Base-by-base conservation (phyloP, 768 basidiomycete genomes). In the Solioccasus polychromus region DNA sequence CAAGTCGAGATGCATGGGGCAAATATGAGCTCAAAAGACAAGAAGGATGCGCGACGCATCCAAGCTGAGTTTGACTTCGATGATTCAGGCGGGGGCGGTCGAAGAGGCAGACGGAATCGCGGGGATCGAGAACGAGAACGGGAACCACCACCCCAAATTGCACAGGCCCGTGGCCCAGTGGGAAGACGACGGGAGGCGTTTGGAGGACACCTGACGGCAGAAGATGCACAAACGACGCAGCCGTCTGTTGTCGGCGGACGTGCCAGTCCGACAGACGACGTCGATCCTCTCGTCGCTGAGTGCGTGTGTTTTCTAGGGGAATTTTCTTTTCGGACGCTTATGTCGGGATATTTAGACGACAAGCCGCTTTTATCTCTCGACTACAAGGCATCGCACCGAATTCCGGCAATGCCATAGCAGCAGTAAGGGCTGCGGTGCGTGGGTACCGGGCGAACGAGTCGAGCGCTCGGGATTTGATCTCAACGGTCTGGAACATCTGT, bases 401-500 rank as follows among this genome's bases (percentile, higher is more conserved):
- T 46, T 76, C 84, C 0, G 67, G 68, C 6, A 76, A 68, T 8
- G 84, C 85, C 0, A 65, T 79, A 3, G 69, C 82, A 12, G 83
- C 80, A 1, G 76, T 87, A 22, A 83, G 80, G 56, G 79, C 88
- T 12, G 84, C 91, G 22, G 78, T 90, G 26, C 83, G 90, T 9
- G 80, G 86, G 23, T 99, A 86, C 68, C 77, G 80, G 20, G 64
- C 75, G 2, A 82, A 82, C 32, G 94, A 99, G 61, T 79, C 82
- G 8, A 80, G 78, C 31, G 88, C 92, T 3, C 75, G 82, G 4
- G 95, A 95, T 64, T 73, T 97, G 51, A 84, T 97, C 40, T 83
- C 84, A 31, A 94, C 89, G 0, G 72, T 94, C n/a, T 95, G 84
- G 83, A 88, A 83, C 59, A 75, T 87, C 28, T 67, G 88, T 10